Conservation (phyloP, 73 alveolate species). For the Uronychia setigera region DNA sequence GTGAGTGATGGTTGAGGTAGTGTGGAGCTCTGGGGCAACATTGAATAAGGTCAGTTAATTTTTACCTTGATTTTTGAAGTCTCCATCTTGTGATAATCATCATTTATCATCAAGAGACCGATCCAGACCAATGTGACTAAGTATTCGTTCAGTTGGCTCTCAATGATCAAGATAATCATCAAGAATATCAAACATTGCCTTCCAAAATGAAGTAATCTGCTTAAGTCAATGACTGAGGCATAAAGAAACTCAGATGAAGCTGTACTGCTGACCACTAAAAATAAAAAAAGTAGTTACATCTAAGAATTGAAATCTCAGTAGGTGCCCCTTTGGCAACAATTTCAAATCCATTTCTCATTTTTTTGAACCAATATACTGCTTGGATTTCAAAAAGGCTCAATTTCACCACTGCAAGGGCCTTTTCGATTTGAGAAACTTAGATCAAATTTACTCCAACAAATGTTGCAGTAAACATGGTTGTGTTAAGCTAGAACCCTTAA, state of each 20-base stretch:
- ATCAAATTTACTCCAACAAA: background rate
- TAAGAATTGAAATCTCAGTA: background rate
- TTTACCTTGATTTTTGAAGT: too few species aligned
- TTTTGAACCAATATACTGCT: background rate
- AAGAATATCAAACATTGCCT: background rate
- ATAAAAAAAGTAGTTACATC: background rate
- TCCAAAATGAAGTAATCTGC: background rate
- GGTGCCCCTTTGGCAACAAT: background rate
- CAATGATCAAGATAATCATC: too few species aligned
- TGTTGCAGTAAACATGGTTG: background rate
- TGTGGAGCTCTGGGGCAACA: too few species aligned
- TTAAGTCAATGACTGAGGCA: background rate
- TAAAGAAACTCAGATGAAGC: background rate
- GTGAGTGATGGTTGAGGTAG: too few species aligned
- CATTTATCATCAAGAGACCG: background rate
- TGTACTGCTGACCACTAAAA: background rate
- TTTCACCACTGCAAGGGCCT: background rate
- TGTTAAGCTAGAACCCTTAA: background rate
- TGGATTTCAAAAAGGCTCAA: background rate
- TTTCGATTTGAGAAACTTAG: background rate
- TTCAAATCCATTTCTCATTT: background rate
- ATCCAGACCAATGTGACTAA: background rate
- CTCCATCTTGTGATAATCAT: background rate
- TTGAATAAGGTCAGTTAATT: too few species aligned
- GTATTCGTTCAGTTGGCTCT: background rate